phyloP scores from a whole-genome alignment of 2,329 filamentous ascomycete species.

The Epichloe sibirici region DNA sequence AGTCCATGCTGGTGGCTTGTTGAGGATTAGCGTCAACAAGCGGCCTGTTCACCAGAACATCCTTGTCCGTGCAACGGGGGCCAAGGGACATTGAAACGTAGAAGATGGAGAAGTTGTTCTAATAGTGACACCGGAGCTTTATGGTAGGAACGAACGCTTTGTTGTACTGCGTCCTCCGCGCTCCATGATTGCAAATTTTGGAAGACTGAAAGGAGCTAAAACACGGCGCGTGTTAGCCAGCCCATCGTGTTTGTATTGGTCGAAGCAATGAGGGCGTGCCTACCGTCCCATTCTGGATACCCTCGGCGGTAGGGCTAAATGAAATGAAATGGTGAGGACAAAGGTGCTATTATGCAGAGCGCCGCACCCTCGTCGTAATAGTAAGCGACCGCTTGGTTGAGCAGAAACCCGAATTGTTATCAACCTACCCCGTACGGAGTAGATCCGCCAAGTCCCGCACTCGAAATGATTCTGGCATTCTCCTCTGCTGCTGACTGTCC shows the following conservation, averaged over 20 bases:
- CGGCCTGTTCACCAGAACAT: not conserved
- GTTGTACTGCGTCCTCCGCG: not conserved
- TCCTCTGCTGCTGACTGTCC: not conserved
- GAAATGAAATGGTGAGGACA: not conserved
- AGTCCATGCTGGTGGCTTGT: not conserved
- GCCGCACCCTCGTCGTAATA: not conserved
- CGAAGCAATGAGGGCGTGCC: too few species aligned
- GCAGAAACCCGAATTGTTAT: not conserved
- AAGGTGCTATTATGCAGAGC: not conserved
- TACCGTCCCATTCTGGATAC: not conserved
- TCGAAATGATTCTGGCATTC: not conserved
- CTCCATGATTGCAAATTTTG: not conserved
- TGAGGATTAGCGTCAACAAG: slow-evolving; percentile 1
- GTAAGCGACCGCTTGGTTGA: not conserved
- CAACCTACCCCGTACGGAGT: not conserved
- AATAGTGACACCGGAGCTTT: slow-evolving; percentile 3
- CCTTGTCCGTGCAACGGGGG: not conserved
- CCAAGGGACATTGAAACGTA: not conserved
- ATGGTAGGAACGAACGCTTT: not conserved
- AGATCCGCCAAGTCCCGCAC: not conserved
- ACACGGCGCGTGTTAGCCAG: too few species aligned
- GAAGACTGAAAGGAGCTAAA: too few species aligned
- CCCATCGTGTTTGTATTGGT: too few species aligned
- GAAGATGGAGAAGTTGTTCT: not conserved
- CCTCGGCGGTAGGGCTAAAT: not conserved